Conservation (phyloP, 2,329 filamentous ascomycete genomes). For the Orbilia oligospora region DNA sequence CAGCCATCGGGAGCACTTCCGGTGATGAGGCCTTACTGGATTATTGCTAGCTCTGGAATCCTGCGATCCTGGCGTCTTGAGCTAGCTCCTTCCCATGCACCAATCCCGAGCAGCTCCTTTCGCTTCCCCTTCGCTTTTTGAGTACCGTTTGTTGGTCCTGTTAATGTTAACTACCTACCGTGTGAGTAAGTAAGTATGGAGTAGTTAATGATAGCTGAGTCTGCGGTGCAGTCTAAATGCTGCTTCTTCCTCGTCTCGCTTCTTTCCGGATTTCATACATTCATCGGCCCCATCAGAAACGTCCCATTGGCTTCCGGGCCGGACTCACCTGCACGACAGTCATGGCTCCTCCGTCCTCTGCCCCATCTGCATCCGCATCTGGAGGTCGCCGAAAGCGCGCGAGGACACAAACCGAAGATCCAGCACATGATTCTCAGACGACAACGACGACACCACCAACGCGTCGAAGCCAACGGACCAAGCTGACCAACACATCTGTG, state of each 20-base stretch:
- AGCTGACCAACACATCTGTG: constrained; percentile 39
- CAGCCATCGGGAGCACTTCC: constrained; percentile 57
- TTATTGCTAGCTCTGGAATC: constrained; percentile 34
- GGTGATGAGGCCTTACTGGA: constrained; percentile 51
- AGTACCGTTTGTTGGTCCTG: background rate
- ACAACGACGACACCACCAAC: constrained; percentile 51
- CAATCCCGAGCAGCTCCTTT: constrained; percentile 19
- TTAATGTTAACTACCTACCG: background rate
- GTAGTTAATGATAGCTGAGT: background rate
- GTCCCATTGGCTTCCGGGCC: constrained; percentile 39
- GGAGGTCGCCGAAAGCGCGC: constrained; percentile 51
- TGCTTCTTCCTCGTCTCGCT: constrained; percentile 41
- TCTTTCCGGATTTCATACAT: constrained; percentile 50
- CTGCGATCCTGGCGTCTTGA: constrained; percentile 27
- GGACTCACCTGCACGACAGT: constrained; percentile 28
- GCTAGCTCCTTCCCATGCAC: constrained; percentile 24
- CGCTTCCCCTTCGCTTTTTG: constrained; percentile 25
- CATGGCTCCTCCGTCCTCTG: constrained; percentile 19
- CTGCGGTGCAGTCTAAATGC: background rate
- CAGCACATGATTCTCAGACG: constrained; percentile 48
- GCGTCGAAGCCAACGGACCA: constrained; percentile 51
- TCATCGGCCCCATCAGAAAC: constrained; percentile 47
- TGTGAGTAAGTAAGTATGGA: no score
- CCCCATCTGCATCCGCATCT: constrained; percentile 21
- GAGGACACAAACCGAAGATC: constrained; percentile 41